phyloP scores from a whole-genome alignment of 345 rosid species.

The Eucalyptus tenuipes region DNA sequence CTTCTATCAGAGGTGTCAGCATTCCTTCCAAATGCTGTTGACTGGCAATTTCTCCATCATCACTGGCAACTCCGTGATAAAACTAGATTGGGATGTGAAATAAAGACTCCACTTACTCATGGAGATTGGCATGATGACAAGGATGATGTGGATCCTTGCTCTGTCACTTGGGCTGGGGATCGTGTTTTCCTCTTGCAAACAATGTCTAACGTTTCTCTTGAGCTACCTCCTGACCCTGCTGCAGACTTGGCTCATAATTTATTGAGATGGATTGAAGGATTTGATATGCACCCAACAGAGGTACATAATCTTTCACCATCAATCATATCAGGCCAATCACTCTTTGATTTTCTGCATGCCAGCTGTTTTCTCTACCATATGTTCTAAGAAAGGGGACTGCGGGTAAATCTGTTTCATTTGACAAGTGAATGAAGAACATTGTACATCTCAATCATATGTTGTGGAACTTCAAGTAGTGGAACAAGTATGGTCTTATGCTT shows the following conservation, averaged over 20 bases:
- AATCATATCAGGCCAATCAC: background rate
- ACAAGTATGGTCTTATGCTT: background rate
- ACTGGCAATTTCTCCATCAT: constrained; percentile 93
- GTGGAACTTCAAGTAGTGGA: background rate
- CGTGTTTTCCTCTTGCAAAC: constrained; percentile 89
- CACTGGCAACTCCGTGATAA: constrained; percentile 83
- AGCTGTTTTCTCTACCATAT: background rate
- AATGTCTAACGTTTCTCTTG: constrained; percentile 76
- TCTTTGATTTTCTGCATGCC: background rate
- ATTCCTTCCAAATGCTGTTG: constrained; percentile 56
- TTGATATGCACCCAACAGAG: constrained; percentile 83
- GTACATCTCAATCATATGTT: background rate
- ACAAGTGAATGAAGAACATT: background rate
- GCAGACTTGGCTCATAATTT: constrained; percentile 84
- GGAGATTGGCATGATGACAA: constrained; percentile 21
- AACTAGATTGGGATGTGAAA: constrained; percentile 23
- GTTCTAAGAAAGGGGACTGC: background rate
- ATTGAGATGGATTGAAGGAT: constrained; percentile 66
- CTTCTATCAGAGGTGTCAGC: constrained; percentile 87
- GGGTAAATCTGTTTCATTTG: background rate
- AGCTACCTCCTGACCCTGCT: constrained; percentile 75
- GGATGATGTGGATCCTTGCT: constrained; percentile 20
- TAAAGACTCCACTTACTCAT: constrained; percentile 11
- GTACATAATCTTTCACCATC: constrained; percentile 17
- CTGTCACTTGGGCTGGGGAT: constrained; percentile 84